These are phyloP conservation scores for Coemansia furcata DNA, from an alignment of 192 early-diverging fungal species.

Conservation along the genomic window DNA sequence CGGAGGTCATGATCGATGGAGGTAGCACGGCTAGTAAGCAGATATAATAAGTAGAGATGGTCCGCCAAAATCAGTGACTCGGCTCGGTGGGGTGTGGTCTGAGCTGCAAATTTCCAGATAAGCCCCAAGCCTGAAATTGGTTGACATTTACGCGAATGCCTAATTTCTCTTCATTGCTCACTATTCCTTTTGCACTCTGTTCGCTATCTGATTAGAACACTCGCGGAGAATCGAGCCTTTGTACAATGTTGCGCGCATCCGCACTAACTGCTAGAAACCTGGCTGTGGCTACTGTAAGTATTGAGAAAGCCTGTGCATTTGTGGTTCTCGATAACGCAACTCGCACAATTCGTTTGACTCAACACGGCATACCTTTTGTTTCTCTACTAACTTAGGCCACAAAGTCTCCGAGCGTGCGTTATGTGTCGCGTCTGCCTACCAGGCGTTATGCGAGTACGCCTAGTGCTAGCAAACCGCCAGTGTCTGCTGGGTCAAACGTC, in stretches of 20 bases:
- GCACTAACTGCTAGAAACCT: conserved; percentile 10
- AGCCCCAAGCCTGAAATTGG: no score
- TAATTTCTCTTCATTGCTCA: neutral
- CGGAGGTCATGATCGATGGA: no score
- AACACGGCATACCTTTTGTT: neutral
- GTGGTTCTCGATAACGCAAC: neutral
- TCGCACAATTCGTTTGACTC: neutral
- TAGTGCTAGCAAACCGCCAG: neutral
- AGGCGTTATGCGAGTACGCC: conserved; percentile 22
- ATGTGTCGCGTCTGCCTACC: neutral
- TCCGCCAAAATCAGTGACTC: neutral
- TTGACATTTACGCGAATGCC: no score
- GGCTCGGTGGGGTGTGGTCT: neutral
- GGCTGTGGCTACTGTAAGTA: conserved; percentile 8
- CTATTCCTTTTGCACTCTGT: neutral
- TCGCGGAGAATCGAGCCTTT: neutral
- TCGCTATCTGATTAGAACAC: neutral
- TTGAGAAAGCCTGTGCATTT: neutral
- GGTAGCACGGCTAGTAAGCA: no score
- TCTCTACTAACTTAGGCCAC: conserved; percentile 6
- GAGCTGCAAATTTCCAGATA: neutral
- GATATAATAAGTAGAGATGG: no score
- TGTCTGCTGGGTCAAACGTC: neutral
- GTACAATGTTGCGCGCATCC: conserved; percentile 28
- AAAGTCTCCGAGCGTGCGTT: conserved; percentile 6